phyloP scores from a whole-genome alignment of 2,329 filamentous ascomycete genomes.

The Alternaria sp. region DNA sequence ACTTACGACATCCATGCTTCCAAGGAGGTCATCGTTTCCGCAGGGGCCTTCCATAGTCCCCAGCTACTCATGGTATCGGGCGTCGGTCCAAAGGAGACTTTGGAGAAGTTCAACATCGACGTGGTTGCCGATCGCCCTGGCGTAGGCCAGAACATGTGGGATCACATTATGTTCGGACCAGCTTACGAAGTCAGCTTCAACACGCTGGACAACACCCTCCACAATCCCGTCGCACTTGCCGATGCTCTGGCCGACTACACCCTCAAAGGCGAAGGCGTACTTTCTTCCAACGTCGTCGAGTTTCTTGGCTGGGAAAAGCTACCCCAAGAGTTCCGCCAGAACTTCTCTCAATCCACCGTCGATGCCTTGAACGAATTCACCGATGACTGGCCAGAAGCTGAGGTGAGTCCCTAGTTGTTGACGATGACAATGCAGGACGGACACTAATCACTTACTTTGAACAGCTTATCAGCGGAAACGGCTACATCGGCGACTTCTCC shows the following conservation, averaged over 20 bases:
- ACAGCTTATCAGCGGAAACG: not conserved
- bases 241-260: not conserved
- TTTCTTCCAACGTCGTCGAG: not conserved
- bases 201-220: not conserved
- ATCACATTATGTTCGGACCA: slow-evolving; percentile 22
- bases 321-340: not conserved
- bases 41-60: slow-evolving; percentile 21
- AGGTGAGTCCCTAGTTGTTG: not conserved
- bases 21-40: not conserved
- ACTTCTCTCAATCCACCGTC: not conserved
- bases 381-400: not conserved
- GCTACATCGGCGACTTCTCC: not conserved
- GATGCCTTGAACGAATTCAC: not conserved
- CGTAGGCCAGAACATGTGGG: slow-evolving; percentile 32
- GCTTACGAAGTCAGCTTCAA: not conserved
- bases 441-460: not conserved
- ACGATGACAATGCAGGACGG: not conserved
- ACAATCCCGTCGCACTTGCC: not conserved
- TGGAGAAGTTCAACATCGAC: slow-evolving; percentile 21
- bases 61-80: slow-evolving; percentile 49
- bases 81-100: slow-evolving; percentile 32
- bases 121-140: slow-evolving; percentile 25
- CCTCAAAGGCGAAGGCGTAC: not conserved
- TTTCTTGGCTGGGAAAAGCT: slow-evolving; percentile 2
- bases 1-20: slow-evolving; percentile 41